Evolutionary conservation across 1,284 basidiomycete genomes (phyloP).

Genomic region (Baeospora myosura): DNA sequence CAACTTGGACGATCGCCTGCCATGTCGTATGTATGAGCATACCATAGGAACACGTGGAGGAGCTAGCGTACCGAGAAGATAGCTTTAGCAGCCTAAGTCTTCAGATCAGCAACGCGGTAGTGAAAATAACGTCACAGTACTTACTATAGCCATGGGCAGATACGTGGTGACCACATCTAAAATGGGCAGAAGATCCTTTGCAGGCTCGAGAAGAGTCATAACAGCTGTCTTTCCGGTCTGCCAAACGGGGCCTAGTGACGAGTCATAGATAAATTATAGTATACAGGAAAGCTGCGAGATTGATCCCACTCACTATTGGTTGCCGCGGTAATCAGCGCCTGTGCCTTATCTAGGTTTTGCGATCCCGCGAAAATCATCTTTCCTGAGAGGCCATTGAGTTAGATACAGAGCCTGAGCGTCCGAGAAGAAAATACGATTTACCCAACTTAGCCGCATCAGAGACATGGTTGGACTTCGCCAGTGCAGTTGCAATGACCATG

Average conservation of each 20-base stretch:
- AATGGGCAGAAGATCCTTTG: conserved; percentile 8
- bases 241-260: conserved; percentile 6
- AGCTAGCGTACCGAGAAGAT: conserved; percentile 13
- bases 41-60: too few species aligned
- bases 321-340: not conserved
- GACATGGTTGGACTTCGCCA: not conserved
- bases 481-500: conserved; percentile 4
- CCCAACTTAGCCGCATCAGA: not conserved
- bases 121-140: not conserved
- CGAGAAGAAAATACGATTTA: not conserved
- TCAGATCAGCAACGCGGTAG: not conserved
- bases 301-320: conserved; percentile 6
- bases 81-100: conserved; percentile 7
- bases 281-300: not conserved
- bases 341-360: conserved; percentile 3
- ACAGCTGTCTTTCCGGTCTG: conserved; percentile 7
- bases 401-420: not conserved
- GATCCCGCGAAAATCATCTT: conserved; percentile 2
- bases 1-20: conserved; percentile 20
- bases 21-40: not conserved
- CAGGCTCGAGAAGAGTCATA: conserved; percentile 7
- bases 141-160: conserved; percentile 8
- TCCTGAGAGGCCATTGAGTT: not conserved
- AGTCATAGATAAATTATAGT: not conserved
- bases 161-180: conserved; percentile 5